phyloP scores from a whole-genome alignment of 306 rosid species.

The Pterocarpus macrocarpus region DNA sequence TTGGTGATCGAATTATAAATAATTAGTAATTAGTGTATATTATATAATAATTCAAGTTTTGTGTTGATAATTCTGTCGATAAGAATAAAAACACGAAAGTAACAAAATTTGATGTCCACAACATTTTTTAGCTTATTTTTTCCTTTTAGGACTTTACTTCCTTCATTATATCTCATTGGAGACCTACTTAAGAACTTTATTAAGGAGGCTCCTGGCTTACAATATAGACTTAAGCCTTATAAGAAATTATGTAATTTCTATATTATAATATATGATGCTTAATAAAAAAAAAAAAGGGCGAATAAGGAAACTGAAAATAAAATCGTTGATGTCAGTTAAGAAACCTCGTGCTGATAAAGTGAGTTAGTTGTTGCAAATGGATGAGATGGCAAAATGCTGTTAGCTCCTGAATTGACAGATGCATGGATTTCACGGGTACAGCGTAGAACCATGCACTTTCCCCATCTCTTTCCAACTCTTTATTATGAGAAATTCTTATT shows the following conservation, averaged over 20 bases:
- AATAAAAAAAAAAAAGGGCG: no score
- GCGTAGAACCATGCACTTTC: neutral
- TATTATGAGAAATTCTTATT: no score
- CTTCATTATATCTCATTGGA: no score
- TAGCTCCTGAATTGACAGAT: neutral
- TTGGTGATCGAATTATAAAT: neutral
- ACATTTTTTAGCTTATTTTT: no score
- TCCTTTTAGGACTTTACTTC: no score
- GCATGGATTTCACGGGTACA: neutral
- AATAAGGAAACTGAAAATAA: neutral
- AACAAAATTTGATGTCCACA: no score
- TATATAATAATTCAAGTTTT: neutral
- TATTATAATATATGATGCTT: no score
- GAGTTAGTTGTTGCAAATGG: neutral
- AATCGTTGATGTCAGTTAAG: constrained; percentile 20
- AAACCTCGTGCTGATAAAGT: neutral
- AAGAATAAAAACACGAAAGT: no score
- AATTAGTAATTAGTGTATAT: neutral
- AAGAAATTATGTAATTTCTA: no score
- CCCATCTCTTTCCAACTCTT: neutral
- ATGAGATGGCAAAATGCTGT: constrained; percentile 25
- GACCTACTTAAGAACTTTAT: no score
- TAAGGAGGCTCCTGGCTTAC: no score
- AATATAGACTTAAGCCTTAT: no score
- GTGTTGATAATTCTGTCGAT: neutral